A percentile compares a stretch with the other conserved stretches of the same genome.
Evolutionary conservation across 306 rosid species (phyloP).

Genomic region (Quercus bicolor): DNA sequence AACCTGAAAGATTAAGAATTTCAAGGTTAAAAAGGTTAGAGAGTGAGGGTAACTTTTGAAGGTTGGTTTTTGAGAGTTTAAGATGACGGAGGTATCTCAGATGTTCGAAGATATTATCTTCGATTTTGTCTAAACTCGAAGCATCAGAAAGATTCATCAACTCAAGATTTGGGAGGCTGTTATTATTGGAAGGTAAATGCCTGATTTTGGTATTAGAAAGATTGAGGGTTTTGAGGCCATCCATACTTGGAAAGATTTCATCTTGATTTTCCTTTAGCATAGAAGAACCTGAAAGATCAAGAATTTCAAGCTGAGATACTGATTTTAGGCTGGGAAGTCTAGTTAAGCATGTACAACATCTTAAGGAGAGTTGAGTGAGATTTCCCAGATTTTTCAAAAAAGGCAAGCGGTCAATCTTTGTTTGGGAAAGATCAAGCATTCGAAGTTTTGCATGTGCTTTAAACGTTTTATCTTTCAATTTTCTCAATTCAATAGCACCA

Average conservation of each 20-base stretch:
- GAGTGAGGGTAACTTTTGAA: conserved; percentile 18
- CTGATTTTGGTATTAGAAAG: conserved; percentile 16
- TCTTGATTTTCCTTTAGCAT: conserved; percentile 14
- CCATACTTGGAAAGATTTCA: neutral
- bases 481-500: conserved; percentile 24
- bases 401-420: conserved; percentile 20
- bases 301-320: conserved; percentile 20
- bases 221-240: conserved; percentile 25
- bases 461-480: conserved; percentile 9
- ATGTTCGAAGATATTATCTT: conserved; percentile 5
- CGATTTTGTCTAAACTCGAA: conserved; percentile 2
- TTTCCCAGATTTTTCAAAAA: conserved; percentile 1
- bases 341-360: neutral
- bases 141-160: conserved; percentile 23
- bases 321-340: conserved; percentile 16
- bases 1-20: conserved; percentile 33
- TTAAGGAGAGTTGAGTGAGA: conserved; percentile 13
- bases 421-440: conserved; percentile 26
- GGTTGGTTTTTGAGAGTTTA: conserved; percentile 22
- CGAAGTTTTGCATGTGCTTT: conserved; percentile 4
- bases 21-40: conserved; percentile 14
- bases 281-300: conserved; percentile 27
- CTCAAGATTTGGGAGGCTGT: conserved; percentile 19
- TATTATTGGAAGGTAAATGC: conserved; percentile 13
- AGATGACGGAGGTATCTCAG: conserved; percentile 25